phyloP scores from a whole-genome alignment of 306 rosid genomes.

The Trifolium pratense region DNA sequence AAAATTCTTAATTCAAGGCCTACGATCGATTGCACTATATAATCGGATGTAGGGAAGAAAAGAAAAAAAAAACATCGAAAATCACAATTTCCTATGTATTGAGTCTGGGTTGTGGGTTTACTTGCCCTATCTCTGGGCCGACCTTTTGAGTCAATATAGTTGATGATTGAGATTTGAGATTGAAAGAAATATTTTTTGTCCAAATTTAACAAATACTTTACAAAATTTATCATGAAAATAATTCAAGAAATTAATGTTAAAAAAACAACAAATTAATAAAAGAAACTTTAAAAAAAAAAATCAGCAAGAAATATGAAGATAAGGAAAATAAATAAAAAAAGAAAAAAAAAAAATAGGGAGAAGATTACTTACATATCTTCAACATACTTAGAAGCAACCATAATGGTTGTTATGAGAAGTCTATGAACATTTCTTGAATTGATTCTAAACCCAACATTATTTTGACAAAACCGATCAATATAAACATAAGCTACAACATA shows the following conservation, averaged over 20 bases:
- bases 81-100: too few species aligned
- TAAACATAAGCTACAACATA: slow-evolving; percentile 94
- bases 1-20: neutral
- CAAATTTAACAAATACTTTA: too few species aligned
- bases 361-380: slow-evolving; percentile 83
- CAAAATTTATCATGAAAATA: neutral
- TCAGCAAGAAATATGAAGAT: neutral
- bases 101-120: too few species aligned
- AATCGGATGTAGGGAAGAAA: too few species aligned
- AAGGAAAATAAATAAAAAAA: neutral
- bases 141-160: too few species aligned
- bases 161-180: too few species aligned
- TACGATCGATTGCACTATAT: neutral
- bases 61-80: too few species aligned
- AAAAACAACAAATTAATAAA: neutral
- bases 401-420: slow-evolving; percentile 83
- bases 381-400: slow-evolving; percentile 94
- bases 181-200: too few species aligned
- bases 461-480: slow-evolving; percentile 85
- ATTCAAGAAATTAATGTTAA: neutral
- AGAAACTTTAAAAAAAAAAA: neutral
- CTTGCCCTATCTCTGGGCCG: too few species aligned
- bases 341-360: neutral
- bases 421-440: slow-evolving; percentile 77
- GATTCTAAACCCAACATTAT: slow-evolving; percentile 67